Percentiles rank a stretch among this genome's conserved stretches.
Evolutionary conservation across 192 early-diverging fungal species (phyloP).

Genomic region (Umbelopsis sp.): DNA sequence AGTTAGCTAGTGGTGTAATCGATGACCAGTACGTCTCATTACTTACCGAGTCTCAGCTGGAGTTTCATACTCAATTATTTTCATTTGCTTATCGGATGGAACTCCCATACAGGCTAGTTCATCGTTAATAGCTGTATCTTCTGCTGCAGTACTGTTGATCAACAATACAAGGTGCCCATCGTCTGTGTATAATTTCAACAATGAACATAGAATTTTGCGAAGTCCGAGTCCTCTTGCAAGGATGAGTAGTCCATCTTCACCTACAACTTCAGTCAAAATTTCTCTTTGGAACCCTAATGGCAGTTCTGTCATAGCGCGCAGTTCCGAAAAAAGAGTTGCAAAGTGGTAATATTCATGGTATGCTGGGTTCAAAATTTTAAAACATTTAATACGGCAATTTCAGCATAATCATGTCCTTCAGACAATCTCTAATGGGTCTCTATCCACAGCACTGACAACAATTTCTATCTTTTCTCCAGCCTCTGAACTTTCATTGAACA

Average conservation of each 20-base stretch:
- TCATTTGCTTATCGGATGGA: conserved; percentile 26
- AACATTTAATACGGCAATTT: no score
- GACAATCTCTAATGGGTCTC: conserved; percentile 72
- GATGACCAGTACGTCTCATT: background rate
- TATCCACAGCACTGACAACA: conserved; percentile 70
- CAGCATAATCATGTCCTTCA: conserved; percentile 25
- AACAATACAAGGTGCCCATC: conserved; percentile 77
- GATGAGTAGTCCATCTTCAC: conserved; percentile 83
- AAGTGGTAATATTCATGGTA: background rate
- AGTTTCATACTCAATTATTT: conserved; percentile 60
- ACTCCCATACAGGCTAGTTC: conserved; percentile 49
- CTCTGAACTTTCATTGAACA: conserved; percentile 37
- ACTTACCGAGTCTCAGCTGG: conserved; percentile 55
- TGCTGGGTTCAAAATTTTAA: background rate
- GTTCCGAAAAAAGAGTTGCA: background rate
- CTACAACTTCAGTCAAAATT: conserved; percentile 64
- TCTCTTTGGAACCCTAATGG: conserved; percentile 66
- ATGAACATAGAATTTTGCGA: conserved; percentile 64
- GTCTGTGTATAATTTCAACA: conserved; percentile 70
- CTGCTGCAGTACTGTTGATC: conserved; percentile 66
- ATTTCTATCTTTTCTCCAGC: conserved; percentile 58
- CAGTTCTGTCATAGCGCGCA: conserved; percentile 17
- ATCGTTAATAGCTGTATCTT: conserved; percentile 56
- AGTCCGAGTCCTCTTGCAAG: conserved; percentile 80
- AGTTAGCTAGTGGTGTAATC: conserved; percentile 1